Base-by-base conservation (phyloP, 1,284 basidiomycete species). In the Puccinia hordei region DNA sequence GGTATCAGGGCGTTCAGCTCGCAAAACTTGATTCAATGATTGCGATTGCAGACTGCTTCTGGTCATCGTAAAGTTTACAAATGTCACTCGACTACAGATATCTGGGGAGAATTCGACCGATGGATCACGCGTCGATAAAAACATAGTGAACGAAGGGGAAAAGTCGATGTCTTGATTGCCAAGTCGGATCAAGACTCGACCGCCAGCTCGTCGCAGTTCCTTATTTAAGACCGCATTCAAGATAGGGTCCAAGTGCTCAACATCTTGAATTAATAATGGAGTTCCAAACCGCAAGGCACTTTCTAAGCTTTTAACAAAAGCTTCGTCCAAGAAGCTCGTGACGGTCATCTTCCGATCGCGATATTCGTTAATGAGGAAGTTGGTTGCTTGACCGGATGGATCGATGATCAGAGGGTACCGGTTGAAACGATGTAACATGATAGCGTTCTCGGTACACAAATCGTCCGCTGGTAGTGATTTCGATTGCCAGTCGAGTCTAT, bases 31-130 rank as follows among this genome's bases (percentile, higher is more conserved):
- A 85, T 98, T 95, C 71, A 99, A 89, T 0, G 95, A 97, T 86
- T 99, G 97, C 82, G 94, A 98, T 86, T 99, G 96, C 51, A 99
- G 89, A 89, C 95, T 98, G 86, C 94, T 94, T 81, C 95, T 90
- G 0, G 97, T 99, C 94, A 99, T 99, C 22, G 96, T 99, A 87
- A 99, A 99, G 88, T 99, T 99, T 88, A 99, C 96, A 85, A 99
- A 98, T 0, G 96, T 97, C 51, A 99, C 97, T 81, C 97, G 91
- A 87, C 94, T 97, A 89, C 96, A 99, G 82, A 99, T 95, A 85
- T 99, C 96, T 0, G 97, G 95, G 27, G 96, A 93, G 87, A 99
- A 98, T 84, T 98, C 95, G 82, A 98, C 92, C 0, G 95, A 96
- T 0, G 98, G 95, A 86, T 99, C 95, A 33, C 96, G 89, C 10